A percentile compares a stretch with the other conserved stretches of the same genome.
Conservation (phyloP, 2,329 filamentous ascomycete genomes). For the Chrysoporthe austroafricana region DNA sequence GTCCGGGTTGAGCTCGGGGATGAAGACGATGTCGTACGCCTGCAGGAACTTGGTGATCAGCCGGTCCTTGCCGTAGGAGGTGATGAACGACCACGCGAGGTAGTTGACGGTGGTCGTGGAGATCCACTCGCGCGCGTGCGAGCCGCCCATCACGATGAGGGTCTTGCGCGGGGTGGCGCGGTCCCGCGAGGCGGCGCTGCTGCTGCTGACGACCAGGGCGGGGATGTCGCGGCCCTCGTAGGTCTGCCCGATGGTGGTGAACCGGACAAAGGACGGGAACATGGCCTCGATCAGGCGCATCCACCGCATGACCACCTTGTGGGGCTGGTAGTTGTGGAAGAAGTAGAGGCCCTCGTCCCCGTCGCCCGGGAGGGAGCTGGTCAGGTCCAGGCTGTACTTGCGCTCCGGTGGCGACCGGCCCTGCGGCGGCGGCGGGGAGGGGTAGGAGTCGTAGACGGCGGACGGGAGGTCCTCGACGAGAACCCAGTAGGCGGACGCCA, state of each 20-base stretch:
- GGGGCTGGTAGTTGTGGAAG: conserved; percentile 89
- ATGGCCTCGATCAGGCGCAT: conserved; percentile 88
- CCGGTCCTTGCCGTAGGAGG: conserved; percentile 73
- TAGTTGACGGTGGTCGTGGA: conserved; percentile 90
- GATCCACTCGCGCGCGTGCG: conserved; percentile 98
- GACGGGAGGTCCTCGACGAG: conserved; percentile 81
- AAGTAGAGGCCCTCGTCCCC: conserved; percentile 60
- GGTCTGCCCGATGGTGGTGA: conserved; percentile 79
- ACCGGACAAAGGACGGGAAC: conserved; percentile 79
- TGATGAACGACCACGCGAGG: conserved; percentile 85
- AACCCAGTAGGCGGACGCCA: conserved; percentile 72
- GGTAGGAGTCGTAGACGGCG: conserved; percentile 77
- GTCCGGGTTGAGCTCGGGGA: conserved; percentile 90
- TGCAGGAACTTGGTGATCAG: conserved; percentile 78
- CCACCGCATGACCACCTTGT: conserved; percentile 77
- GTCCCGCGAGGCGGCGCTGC: conserved; percentile 35
- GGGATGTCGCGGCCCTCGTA: conserved; percentile 87
- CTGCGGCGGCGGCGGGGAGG: conserved; percentile 43
- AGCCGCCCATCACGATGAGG: conserved; percentile 79
- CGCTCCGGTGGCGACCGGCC: conserved; percentile 30
- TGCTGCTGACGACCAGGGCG: conserved; percentile 72
- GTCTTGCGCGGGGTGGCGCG: conserved; percentile 64
- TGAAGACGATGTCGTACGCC: conserved; percentile 83
- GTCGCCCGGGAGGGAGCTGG: conserved; percentile 35
- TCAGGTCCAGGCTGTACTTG: conserved; percentile 36